phyloP scores from a whole-genome alignment of 306 rosid species.

The Casuarina glauca region DNA sequence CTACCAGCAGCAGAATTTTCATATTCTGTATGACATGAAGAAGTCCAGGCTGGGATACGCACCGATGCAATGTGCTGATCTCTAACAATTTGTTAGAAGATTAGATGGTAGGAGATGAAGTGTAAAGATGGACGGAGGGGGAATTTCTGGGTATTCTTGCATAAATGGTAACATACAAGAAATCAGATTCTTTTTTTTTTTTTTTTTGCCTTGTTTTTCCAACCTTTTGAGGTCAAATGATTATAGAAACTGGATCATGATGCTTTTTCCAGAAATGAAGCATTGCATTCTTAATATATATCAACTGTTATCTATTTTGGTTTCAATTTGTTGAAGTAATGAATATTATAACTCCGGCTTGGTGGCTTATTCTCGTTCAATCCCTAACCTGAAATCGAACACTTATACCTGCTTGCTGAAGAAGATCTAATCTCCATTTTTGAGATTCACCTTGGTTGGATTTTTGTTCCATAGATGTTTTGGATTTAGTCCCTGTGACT shows the following conservation, averaged over 20 bases:
- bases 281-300: conserved; percentile 33
- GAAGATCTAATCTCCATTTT: background rate
- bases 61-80: conserved; percentile 86
- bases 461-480: background rate
- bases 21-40: conserved; percentile 74
- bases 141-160: conserved; percentile 19
- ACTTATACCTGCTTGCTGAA: background rate
- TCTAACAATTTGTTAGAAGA: conserved; percentile 35
- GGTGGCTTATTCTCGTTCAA: no score
- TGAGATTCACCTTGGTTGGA: background rate
- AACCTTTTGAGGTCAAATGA: background rate
- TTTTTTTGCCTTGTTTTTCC: background rate
- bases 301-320: conserved; percentile 22
- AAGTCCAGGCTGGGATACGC: conserved; percentile 89
- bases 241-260: conserved; percentile 23
- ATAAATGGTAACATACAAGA: conserved; percentile 24
- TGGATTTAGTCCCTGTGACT: background rate
- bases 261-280: conserved; percentile 7
- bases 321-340: conserved; percentile 1
- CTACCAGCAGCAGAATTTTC: conserved; percentile 98
- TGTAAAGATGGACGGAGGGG: conserved; percentile 38
- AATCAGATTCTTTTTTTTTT: conserved; percentile 4
- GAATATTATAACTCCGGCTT: background rate
- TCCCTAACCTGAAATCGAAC: no score
- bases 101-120: conserved; percentile 22